A percentile compares a stretch with the other conserved stretches of the same genome.
These are phyloP conservation scores for Vaccinium darrowii DNA, from an alignment of 148 eudicot genomes.

Conservation along the genomic window DNA sequence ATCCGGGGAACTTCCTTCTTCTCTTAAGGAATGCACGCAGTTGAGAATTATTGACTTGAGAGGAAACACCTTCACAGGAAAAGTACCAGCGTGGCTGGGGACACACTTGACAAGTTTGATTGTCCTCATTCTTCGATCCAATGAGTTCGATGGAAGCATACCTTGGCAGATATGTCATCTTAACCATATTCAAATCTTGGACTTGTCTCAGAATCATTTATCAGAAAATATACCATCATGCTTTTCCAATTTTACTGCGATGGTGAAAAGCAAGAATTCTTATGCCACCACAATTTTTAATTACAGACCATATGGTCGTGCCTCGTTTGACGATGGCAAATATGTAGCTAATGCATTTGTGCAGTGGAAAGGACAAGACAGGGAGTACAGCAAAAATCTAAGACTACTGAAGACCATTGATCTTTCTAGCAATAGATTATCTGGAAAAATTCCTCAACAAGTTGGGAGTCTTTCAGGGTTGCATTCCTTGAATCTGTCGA, in stretches of 20 bases:
- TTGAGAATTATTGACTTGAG: background rate
- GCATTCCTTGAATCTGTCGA: constrained; percentile 27
- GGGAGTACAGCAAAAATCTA: background rate
- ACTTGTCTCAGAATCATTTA: constrained; percentile 15
- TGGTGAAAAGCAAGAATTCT: background rate
- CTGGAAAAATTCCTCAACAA: constrained; percentile 19
- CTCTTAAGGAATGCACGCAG: too few species aligned
- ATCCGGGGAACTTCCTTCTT: too few species aligned
- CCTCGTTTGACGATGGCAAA: too few species aligned
- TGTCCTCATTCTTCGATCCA: constrained; percentile 16
- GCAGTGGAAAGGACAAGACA: background rate
- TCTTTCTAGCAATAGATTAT: constrained; percentile 23
- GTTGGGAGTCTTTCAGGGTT: constrained; percentile 10
- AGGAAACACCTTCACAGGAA: constrained; percentile 5
- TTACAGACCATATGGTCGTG: too few species aligned
- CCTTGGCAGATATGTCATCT: constrained; percentile 15
- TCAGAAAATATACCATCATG: constrained; percentile 20
- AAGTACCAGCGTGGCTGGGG: constrained; percentile 16
- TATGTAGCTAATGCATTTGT: background rate
- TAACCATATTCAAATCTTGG: constrained; percentile 5
- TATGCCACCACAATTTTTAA: too few species aligned
- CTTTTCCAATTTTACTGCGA: background rate
- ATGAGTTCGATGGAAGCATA: constrained; percentile 16
- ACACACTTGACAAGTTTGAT: background rate
- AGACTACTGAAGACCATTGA: constrained; percentile 21